Base-by-base conservation (phyloP, 345 rosid genomes). In the Aquilaria yunnanensis region DNA sequence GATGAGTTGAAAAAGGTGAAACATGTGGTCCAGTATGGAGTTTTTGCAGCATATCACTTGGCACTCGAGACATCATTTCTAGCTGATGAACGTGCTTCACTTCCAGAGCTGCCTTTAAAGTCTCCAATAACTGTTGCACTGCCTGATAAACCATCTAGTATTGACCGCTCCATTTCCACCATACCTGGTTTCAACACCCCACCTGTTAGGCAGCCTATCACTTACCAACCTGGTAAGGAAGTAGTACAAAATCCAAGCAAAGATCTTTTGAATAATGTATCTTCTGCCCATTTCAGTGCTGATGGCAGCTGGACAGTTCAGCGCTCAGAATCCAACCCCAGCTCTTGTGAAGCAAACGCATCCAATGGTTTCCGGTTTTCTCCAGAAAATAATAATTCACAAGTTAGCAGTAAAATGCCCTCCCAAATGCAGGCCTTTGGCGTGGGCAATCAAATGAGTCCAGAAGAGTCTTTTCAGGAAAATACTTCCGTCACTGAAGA, bases 1-100 rank as follows among this genome's bases (percentile, higher is more conserved):
- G 99, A 94, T 51, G 95, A 88, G 64, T 70, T 94, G 77, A 90
- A 94, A 80, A 88, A 85, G 74, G 95, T 90, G 74, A 94, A 94
- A 81, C 96, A 88, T 74, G 99, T 94, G 58, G 85, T 94, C 49
- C 95, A 94, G 67, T 94, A 94, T 80, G 97, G 97, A 70, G 78
- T 94, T 74, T 94, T 94, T 81, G 99, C 99, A 65, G 99, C 99
- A 68, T 94, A 94, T 81, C 99, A 94, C 76, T 64, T 94, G 74
- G 99, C 97, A 61, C 72, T 94, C 47, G 99, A 94, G 90, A 94
- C 99, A 51, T 94, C 96, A 13, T 94, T 90, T 70, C 87, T 90
- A 60, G 96, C 96, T 49, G 97, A 94, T 75, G 99, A 94, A 79
- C 92, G 99, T 32, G 99, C 99, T 60, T 82, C 95, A n/a, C 85